Evolutionary conservation across 192 early-diverging fungal species (phyloP), one percentile per base, ranked within the genome.

Genomic region (Entomortierella beljakovae): DNA sequence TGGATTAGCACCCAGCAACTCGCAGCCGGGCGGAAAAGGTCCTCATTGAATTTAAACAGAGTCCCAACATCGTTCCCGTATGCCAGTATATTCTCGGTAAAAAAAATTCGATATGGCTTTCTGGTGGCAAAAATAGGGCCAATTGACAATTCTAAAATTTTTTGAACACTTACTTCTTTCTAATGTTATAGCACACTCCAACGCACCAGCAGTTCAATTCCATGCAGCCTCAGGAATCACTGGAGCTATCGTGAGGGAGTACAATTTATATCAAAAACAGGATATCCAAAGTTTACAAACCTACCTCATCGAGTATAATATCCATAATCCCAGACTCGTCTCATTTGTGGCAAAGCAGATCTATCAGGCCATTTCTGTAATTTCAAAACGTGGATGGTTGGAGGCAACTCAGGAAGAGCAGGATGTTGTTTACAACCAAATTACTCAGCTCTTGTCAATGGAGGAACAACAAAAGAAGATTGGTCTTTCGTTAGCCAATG

Each of bases 11-110:
- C 20, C 84, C 86, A n/a, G 62, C 88, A 3, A 87, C 84, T 33
- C 80, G 88, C 59, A 61, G 64, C 28, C 81, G 82, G 15, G 88
- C 86, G 10, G 88, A 89, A 43, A 69, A 84, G 55, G 79, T 87
- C 28, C 50, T 89, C 42, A 79, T 72, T 29, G 64, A 80, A 13
- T 89, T 87, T 61, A 83, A 84, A 58, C 86, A 86, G 53, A 81
- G 81, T 28, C 83, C 87, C 26, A 82, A 89, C 42, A 83, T 86
- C 34, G 70, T 92, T 23, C 81, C 84, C n/a, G 80, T 82, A 28
- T 90, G 86, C 79, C 85, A 87, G 61, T 88, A 91, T 63, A 85
- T 91, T 43, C 58, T 91, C 8, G 88, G 88, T 88, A 77, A 69
- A 2, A 43, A n/a, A 16, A 26, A 18, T 8, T 15, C 32, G 28